Conservation (phyloP, 352 stramenopile species). For the Pythium phragmiticola region DNA sequence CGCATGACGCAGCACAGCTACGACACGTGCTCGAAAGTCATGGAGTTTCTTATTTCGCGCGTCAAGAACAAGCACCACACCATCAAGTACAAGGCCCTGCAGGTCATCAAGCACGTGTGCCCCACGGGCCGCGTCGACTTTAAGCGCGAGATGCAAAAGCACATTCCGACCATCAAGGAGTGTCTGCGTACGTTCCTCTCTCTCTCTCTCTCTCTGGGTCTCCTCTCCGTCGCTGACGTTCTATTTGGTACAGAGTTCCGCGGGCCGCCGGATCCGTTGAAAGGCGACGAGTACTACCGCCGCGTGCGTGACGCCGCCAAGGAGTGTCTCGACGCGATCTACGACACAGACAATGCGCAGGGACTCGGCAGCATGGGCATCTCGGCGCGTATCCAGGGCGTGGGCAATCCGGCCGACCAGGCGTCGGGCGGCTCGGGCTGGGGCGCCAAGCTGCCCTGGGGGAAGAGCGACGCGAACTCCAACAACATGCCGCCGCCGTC, state of each 20-base stretch:
- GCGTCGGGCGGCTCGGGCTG: conserved; percentile 45
- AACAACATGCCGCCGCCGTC: conserved; percentile 42
- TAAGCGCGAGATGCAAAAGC: conserved; percentile 90
- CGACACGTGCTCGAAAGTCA: conserved; percentile 88
- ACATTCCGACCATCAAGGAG: conserved; percentile 92
- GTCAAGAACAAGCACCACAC: conserved; percentile 95
- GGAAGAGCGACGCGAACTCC: conserved; percentile 55
- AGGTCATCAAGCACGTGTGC: conserved; percentile 93
- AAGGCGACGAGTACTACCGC: conserved; percentile 93
- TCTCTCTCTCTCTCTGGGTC: not conserved
- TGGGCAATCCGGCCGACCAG: conserved; percentile 65
- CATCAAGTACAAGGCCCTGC: conserved; percentile 93
- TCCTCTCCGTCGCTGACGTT: not conserved
- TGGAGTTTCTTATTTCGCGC: conserved; percentile 89
- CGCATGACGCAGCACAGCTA: conserved; percentile 92
- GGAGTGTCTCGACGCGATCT: conserved; percentile 94
- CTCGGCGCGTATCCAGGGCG: conserved; percentile 76
- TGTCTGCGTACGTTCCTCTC: conserved; percentile 66
- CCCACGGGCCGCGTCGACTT: conserved; percentile 88
- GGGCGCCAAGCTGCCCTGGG: conserved; percentile 68
- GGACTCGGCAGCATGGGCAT: conserved; percentile 73
- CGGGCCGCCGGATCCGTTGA: conserved; percentile 90
- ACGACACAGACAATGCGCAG: conserved; percentile 80
- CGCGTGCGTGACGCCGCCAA: conserved; percentile 92
- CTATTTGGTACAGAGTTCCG: conserved; percentile 71